These are phyloP conservation scores for Talaromyces borbonicus DNA, from an alignment of 495 filamentous ascomycete genomes.

Conservation along the genomic window DNA sequence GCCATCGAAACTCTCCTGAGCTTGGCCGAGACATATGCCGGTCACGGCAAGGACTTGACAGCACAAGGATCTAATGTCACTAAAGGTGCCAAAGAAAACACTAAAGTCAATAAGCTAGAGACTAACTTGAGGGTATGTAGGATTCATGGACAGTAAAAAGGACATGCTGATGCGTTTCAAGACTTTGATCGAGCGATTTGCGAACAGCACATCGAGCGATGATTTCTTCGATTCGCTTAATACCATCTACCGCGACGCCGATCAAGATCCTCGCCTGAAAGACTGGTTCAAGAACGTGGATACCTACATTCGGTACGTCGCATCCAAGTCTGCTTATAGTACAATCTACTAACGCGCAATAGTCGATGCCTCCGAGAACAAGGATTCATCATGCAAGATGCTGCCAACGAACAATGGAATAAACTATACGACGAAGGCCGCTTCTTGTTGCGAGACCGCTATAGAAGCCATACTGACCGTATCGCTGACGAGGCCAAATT, in stretches of 20 bases:
- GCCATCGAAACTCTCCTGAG: slow-evolving; percentile 77
- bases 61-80: slow-evolving; percentile 54
- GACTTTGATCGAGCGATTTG: slow-evolving; percentile 88
- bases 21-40: slow-evolving; percentile 77
- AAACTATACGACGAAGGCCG: slow-evolving; percentile 75
- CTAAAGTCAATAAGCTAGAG: slow-evolving; percentile 58
- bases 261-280: slow-evolving; percentile 77
- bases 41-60: slow-evolving; percentile 56
- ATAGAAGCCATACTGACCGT: slow-evolving; percentile 78
- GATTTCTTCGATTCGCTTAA: slow-evolving; percentile 82
- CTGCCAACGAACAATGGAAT: slow-evolving; percentile 75
- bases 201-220: slow-evolving; percentile 82
- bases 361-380: slow-evolving; percentile 72
- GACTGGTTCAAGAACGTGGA: slow-evolving; percentile 81
- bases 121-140: slow-evolving; percentile 59
- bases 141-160: not conserved
- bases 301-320: slow-evolving; percentile 53
- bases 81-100: slow-evolving; percentile 56
- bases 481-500: slow-evolving; percentile 87
- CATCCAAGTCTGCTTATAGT: not conserved
- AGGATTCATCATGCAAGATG: slow-evolving; percentile 82
- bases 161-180: slow-evolving; percentile 42
- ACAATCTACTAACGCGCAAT: not conserved
- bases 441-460: slow-evolving; percentile 81
- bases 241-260: slow-evolving; percentile 81